Evolutionary conservation across 1,284 basidiomycete genomes (phyloP).

Genomic region (Pholiota adiposa): DNA sequence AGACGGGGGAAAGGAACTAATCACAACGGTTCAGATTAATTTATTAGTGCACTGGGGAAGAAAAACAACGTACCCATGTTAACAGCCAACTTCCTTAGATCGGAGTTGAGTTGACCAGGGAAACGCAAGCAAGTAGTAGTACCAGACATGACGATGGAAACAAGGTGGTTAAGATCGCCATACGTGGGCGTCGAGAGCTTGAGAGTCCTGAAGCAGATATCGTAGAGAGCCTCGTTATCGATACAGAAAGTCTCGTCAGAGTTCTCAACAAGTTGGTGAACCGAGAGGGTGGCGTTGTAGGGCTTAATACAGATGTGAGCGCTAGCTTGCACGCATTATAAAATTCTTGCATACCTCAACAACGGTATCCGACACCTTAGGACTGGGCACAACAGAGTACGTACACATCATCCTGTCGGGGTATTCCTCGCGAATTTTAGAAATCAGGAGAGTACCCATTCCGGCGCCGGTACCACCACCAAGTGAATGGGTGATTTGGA

Average conservation of each 20-base stretch:
- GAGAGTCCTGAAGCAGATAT: constrained; percentile 97
- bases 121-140: constrained; percentile 96
- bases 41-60: constrained; percentile 4
- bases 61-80: constrained; percentile 83
- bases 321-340: background rate
- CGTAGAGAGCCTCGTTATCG: constrained; percentile 98
- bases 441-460: constrained; percentile 89
- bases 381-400: constrained; percentile 94
- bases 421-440: constrained; percentile 93
- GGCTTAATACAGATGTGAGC: constrained; percentile 50
- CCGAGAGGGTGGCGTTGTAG: constrained; percentile 94
- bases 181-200: constrained; percentile 95
- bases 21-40: constrained; percentile 1
- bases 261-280: constrained; percentile 96
- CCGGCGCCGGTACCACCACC: constrained; percentile 97
- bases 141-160: constrained; percentile 98
- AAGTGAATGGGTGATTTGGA: constrained; percentile 96
- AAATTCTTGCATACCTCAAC: constrained; percentile 71
- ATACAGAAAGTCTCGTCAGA: constrained; percentile 96
- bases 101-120: constrained; percentile 99
- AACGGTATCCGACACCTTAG: constrained; percentile 97
- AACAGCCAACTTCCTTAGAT: constrained; percentile 95
- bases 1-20: constrained; percentile 96
- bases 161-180: constrained; percentile 96
- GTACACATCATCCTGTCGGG: constrained; percentile 98